A percentile compares a stretch with the other conserved stretches of the same genome.
Conservation (phyloP, 2,329 filamentous ascomycete genomes). For the Aspergillus pseudonomiae region DNA sequence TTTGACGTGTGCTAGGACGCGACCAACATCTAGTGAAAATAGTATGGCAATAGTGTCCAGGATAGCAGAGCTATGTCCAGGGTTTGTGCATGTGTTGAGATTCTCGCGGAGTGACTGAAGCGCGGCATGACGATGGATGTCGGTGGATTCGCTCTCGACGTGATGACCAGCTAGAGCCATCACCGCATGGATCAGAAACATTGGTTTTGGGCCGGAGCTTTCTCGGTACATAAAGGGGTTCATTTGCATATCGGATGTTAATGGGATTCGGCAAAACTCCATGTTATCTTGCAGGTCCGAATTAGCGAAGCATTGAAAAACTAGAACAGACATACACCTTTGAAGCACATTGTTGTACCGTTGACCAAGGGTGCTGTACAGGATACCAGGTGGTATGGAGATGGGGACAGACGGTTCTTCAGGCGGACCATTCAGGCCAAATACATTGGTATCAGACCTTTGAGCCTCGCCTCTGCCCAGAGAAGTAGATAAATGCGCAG, state of each 20-base stretch:
- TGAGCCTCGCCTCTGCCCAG: no score
- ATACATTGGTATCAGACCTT: neutral
- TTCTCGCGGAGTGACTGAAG: constrained; percentile 1
- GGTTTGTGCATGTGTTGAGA: neutral
- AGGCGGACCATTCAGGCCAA: neutral
- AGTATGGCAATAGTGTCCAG: constrained; percentile 3
- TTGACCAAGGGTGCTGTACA: neutral
- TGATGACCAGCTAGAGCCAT: constrained; percentile 9
- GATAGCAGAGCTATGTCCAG: neutral
- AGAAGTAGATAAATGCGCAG: no score
- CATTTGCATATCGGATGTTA: neutral
- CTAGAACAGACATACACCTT: neutral
- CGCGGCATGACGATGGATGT: constrained; percentile 3
- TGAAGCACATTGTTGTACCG: constrained; percentile 2
- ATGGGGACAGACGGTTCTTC: neutral
- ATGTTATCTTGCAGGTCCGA: constrained; percentile 3
- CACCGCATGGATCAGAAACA: constrained; percentile 9
- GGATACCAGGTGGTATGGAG: neutral
- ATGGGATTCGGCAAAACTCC: constrained; percentile 9
- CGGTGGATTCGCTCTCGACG: constrained; percentile 4
- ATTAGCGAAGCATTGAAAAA: neutral
- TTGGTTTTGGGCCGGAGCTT: neutral
- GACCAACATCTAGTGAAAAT: constrained; percentile 8
- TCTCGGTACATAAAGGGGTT: constrained; percentile 7
- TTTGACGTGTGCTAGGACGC: no score